A percentile compares a stretch with the other conserved stretches of the same genome.
Conservation (phyloP, 768 basidiomycete species). For the Amanita muscaria region DNA sequence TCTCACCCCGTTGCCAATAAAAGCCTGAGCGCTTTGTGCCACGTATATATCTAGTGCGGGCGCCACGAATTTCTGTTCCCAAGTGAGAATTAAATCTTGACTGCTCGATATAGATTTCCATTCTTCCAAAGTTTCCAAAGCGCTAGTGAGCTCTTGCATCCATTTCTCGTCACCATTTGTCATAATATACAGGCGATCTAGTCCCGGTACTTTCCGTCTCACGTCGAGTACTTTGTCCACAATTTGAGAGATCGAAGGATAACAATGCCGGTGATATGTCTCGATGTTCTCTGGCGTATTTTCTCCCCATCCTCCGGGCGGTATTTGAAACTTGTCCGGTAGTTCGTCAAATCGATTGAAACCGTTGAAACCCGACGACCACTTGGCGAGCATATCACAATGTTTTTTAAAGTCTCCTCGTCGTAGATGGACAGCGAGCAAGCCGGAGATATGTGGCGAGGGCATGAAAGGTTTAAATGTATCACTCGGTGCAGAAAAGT, state of each 20-base stretch:
- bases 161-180: conserved; percentile 42
- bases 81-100: conserved; percentile 33
- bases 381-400: conserved; percentile 34
- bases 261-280: conserved; percentile 35
- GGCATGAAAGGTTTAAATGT: conserved; percentile 8
- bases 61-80: conserved; percentile 37
- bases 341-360: conserved; percentile 49
- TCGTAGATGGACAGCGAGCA: conserved; percentile 50
- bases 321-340: conserved; percentile 33
- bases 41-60: conserved; percentile 51
- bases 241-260: conserved; percentile 33
- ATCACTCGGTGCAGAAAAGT: conserved; percentile 9
- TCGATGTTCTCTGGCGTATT: conserved; percentile 33
- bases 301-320: conserved; percentile 24
- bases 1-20: conserved; percentile 48
- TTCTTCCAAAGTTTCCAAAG: conserved; percentile 25
- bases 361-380: conserved; percentile 34
- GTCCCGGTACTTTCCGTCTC: conserved; percentile 17
- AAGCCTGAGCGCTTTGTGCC: conserved; percentile 38
- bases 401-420: conserved; percentile 47
- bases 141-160: conserved; percentile 31
- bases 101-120: conserved; percentile 40
- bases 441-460: conserved; percentile 26
- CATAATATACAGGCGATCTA: conserved; percentile 31
- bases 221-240: conserved; percentile 33